Percentiles rank a stretch among this genome's conserved stretches.
Conservation (phyloP, 2,329 filamentous ascomycete species). For the Zasmidium cellare region DNA sequence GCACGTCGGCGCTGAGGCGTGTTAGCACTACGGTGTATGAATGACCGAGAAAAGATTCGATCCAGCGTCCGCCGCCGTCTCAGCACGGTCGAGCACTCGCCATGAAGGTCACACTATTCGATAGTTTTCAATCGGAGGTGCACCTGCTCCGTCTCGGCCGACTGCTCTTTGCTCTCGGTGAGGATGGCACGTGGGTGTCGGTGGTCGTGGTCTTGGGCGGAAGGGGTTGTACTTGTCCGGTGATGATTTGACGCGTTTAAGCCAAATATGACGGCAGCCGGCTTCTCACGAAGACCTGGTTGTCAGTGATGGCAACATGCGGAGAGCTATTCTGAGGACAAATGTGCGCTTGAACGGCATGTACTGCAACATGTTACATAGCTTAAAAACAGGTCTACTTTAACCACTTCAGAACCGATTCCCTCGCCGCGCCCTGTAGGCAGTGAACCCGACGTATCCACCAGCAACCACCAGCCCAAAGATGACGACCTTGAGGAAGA, state of each 20-base stretch:
- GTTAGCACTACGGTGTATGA: slow-evolving; percentile 24
- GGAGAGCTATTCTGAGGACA: slow-evolving; percentile 38
- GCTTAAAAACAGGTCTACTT: slow-evolving; percentile 2
- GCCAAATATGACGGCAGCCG: slow-evolving; percentile 37
- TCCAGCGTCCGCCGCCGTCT: slow-evolving; percentile 19
- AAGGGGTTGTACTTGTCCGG: slow-evolving; percentile 23
- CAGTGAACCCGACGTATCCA: slow-evolving; percentile 81
- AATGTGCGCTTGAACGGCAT: slow-evolving; percentile 6
- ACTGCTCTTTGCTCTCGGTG: slow-evolving; percentile 11
- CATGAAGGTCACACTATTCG: slow-evolving; percentile 28
- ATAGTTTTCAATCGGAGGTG: slow-evolving; percentile 43
- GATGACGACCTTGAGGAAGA: slow-evolving; percentile 79
- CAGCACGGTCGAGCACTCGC: slow-evolving; percentile 10
- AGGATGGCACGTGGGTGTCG: slow-evolving; percentile 21
- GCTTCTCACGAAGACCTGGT: slow-evolving; percentile 23
- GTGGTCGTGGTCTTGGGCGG: slow-evolving; percentile 11
- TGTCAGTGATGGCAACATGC: slow-evolving; percentile 30
- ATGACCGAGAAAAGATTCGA: slow-evolving; percentile 26
- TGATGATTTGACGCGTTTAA: slow-evolving; percentile 32
- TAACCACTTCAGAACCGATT: slow-evolving; percentile 42
- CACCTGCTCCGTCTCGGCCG: slow-evolving; percentile 33
- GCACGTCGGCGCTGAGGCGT: slow-evolving; percentile 15
- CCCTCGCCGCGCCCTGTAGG: slow-evolving; percentile 65
- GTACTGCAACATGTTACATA: slow-evolving; percentile 8
- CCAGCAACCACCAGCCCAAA: slow-evolving; percentile 70